Conservation (phyloP, 805 yeast genomes). For the Kodamaea leandrae region DNA sequence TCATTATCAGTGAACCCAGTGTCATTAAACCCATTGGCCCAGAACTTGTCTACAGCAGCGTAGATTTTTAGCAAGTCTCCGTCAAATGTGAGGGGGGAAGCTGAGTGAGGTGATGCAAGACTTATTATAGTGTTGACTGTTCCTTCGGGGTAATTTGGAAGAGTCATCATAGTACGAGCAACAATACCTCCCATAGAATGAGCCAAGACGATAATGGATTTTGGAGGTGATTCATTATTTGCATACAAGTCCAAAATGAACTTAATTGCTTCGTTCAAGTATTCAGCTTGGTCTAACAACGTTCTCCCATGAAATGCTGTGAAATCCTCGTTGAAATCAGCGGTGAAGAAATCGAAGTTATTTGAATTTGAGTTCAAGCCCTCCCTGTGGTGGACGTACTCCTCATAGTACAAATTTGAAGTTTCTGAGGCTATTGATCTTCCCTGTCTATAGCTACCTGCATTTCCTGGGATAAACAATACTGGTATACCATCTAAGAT, state of each 20-base stretch:
- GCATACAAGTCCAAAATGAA: conserved; percentile 71
- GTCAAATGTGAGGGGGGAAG: conserved; percentile 91
- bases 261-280: conserved; percentile 78
- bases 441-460: conserved; percentile 89
- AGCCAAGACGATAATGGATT: conserved; percentile 75
- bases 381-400: conserved; percentile 13
- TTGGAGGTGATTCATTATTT: conserved; percentile 44
- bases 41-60: conserved; percentile 69
- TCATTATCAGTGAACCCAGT: conserved; percentile 14
- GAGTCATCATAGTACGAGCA: conserved; percentile 75
- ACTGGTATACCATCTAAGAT: conserved; percentile 75
- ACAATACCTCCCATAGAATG: conserved; percentile 99
- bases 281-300: conserved; percentile 89
- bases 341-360: conserved; percentile 80
- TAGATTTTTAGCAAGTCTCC: conserved; percentile 79
- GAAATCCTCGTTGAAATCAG: conserved; percentile 93
- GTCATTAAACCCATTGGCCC: conserved; percentile 61
- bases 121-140: conserved; percentile 85
- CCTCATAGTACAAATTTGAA: conserved; percentile 51
- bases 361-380: conserved; percentile 24
- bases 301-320: conserved; percentile 97
- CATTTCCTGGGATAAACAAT: conserved; percentile 94
- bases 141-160: conserved; percentile 67
- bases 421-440: conserved; percentile 88
- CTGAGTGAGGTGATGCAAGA: conserved; percentile 86